Percentiles rank a stretch among this genome's conserved stretches.
These are phyloP conservation scores for Suillus discolor DNA, from an alignment of 768 basidiomycete species.

Conservation along the genomic window DNA sequence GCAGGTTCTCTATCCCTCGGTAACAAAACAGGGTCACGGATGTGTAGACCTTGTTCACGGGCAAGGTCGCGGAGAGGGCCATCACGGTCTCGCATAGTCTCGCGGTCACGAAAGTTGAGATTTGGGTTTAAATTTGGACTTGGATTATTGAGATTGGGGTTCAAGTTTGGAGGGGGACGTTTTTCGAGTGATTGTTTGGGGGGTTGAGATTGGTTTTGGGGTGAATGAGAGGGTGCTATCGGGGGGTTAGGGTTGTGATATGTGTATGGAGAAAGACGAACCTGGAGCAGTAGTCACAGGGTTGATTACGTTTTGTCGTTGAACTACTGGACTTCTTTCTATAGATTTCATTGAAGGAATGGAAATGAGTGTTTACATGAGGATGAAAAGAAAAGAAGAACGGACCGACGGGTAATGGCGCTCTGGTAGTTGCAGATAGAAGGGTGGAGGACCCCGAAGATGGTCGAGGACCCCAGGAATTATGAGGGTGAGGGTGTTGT, in stretches of 20 bases:
- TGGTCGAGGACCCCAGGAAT: constrained; percentile 33
- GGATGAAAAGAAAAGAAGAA: constrained; percentile 12
- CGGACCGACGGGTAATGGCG: constrained; percentile 28
- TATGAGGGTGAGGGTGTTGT: constrained; percentile 31
- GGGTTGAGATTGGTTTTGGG: constrained; percentile 19
- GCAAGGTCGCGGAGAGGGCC: not conserved
- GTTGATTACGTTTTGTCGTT: constrained; percentile 27
- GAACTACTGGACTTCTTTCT: constrained; percentile 34
- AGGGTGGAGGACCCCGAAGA: constrained; percentile 31
- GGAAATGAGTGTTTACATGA: not conserved
- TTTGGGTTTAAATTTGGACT: constrained; percentile 8
- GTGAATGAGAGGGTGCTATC: constrained; percentile 28
- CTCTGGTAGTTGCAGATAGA: constrained; percentile 24
- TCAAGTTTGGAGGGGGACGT: constrained; percentile 19
- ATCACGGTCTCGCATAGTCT: constrained; percentile 9
- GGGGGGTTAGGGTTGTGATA: constrained; percentile 11
- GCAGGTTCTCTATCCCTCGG: not conserved
- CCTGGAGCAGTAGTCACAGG: constrained; percentile 25
- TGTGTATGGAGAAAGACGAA: constrained; percentile 9
- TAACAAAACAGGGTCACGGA: not conserved
- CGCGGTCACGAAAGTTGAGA: constrained; percentile 8
- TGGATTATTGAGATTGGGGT: constrained; percentile 5
- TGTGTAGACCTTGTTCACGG: constrained; percentile 1
- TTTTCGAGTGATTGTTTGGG: constrained; percentile 31
- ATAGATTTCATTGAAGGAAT: not conserved